Conservation (phyloP, 805 yeast genomes). For the Metschnikowia kunwiensis region DNA sequence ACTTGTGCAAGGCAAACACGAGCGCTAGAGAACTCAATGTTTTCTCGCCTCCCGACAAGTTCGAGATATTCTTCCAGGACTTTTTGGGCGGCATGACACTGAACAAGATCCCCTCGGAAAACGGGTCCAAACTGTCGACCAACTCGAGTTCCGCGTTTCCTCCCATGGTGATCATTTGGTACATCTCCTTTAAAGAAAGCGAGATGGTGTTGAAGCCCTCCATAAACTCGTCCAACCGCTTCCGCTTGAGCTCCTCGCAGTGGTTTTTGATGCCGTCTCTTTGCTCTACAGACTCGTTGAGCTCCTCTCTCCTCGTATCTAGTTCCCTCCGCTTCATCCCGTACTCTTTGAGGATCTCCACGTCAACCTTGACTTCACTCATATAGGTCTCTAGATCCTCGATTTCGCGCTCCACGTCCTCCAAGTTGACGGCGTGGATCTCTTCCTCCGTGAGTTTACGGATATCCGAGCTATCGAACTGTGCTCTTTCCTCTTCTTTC, state of each 20-base stretch:
- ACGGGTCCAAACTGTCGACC: slow-evolving; percentile 96
- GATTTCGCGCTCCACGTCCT: slow-evolving; percentile 49
- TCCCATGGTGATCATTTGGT: slow-evolving; percentile 98
- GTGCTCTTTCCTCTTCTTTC: slow-evolving; percentile 33
- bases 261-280: slow-evolving; percentile 62
- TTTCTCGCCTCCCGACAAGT: slow-evolving; percentile 96
- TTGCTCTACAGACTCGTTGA: slow-evolving; percentile 61
- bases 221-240: slow-evolving; percentile 86
- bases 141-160: slow-evolving; percentile 97
- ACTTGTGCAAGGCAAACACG: slow-evolving; percentile 93
- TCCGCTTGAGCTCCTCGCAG: slow-evolving; percentile 68
- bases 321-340: slow-evolving; percentile 64
- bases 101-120: slow-evolving; percentile 92
- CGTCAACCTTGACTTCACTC: slow-evolving; percentile 58
- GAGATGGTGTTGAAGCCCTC: slow-evolving; percentile 86
- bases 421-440: slow-evolving; percentile 46
- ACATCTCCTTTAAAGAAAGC: slow-evolving; percentile 89
- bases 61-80: slow-evolving; percentile 94
- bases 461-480: slow-evolving; percentile 36
- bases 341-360: slow-evolving; percentile 75
- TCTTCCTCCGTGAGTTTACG: slow-evolving; percentile 51
- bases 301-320: slow-evolving; percentile 56
- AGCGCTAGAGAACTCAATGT: slow-evolving; percentile 91
- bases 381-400: slow-evolving; percentile 53
- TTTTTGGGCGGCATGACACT: slow-evolving; percentile 99